phyloP scores from a whole-genome alignment of 257 asterid genomes.

The Osmanthus fragrans region DNA sequence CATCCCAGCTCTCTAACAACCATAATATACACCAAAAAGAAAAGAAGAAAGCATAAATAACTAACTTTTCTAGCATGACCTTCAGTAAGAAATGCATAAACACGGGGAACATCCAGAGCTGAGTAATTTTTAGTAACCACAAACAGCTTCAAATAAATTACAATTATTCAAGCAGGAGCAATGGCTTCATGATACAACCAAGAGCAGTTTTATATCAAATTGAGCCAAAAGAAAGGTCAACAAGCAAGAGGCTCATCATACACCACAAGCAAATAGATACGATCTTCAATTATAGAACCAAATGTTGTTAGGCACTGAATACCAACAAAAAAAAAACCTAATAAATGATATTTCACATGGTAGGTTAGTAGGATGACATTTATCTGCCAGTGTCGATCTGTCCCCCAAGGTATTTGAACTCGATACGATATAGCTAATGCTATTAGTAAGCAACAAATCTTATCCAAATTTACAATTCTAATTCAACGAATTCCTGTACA shows the following conservation, averaged over 20 bases:
- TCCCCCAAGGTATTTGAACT: neutral
- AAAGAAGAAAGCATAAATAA: conserved; percentile 16
- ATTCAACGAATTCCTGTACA: neutral
- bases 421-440: neutral
- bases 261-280: neutral
- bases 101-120: neutral
- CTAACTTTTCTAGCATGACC: conserved; percentile 15
- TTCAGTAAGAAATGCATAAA: conserved; percentile 11
- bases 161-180: neutral
- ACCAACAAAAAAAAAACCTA: neutral
- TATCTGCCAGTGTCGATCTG: neutral
- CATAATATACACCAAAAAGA: conserved; percentile 28
- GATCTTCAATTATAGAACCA: neutral
- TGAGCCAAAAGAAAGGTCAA: conserved; percentile 8
- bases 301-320: neutral
- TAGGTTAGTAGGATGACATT: neutral
- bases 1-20: conserved; percentile 85
- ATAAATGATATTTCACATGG: neutral
- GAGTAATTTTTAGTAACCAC: conserved; percentile 1
- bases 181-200: conserved; percentile 4
- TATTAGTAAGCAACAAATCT: neutral
- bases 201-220: neutral
- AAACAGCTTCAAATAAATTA: neutral
- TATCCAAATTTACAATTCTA: neutral
- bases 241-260: neutral